Evolutionary conservation across 306 rosid species (phyloP).

Genomic region (Morella rubra): DNA sequence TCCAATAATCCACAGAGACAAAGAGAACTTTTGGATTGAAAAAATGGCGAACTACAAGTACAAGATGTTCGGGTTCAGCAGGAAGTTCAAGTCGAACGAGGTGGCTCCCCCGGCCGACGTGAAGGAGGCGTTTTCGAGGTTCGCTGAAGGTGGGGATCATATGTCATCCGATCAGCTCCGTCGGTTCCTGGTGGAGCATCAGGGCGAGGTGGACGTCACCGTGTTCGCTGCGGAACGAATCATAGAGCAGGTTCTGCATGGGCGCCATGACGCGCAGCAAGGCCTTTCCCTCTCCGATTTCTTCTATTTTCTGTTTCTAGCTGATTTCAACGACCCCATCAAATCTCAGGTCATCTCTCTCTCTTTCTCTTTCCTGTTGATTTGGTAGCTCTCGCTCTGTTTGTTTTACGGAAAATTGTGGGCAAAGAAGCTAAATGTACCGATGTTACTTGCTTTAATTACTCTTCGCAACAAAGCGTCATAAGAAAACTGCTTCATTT

Average conservation of each 20-base stretch:
- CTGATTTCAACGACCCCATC: slow-evolving; percentile 58
- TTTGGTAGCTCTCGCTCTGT: not conserved
- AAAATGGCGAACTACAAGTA: slow-evolving; percentile 38
- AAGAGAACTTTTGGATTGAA: not conserved
- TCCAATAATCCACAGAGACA: not conserved
- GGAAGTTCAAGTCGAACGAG: slow-evolving; percentile 62
- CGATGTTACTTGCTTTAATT: not conserved
- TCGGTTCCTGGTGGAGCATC: slow-evolving; percentile 51
- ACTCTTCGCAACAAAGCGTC: not conserved
- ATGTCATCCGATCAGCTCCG: slow-evolving; percentile 60
- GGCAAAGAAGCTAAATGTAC: not conserved
- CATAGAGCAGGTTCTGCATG: slow-evolving; percentile 29
- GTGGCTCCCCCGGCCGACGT: slow-evolving; percentile 68
- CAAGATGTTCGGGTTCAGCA: slow-evolving; percentile 66
- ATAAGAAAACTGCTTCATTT: not conserved
- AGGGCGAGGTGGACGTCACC: slow-evolving; percentile 43
- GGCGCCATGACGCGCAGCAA: slow-evolving; percentile 5
- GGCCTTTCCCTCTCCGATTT: slow-evolving; percentile 58
- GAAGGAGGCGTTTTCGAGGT: slow-evolving; percentile 42
- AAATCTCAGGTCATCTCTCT: slow-evolving; percentile 46
- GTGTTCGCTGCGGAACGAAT: slow-evolving; percentile 36
- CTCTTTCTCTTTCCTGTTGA: not conserved
- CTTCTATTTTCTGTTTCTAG: slow-evolving; percentile 49
- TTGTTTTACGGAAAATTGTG: slow-evolving; percentile 8
- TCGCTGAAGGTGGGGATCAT: slow-evolving; percentile 31